Evolutionary conservation across 2,329 filamentous ascomycete species (phyloP), one percentile per base, ranked within the genome.

Genomic region (Parascedosporium putredinis): DNA sequence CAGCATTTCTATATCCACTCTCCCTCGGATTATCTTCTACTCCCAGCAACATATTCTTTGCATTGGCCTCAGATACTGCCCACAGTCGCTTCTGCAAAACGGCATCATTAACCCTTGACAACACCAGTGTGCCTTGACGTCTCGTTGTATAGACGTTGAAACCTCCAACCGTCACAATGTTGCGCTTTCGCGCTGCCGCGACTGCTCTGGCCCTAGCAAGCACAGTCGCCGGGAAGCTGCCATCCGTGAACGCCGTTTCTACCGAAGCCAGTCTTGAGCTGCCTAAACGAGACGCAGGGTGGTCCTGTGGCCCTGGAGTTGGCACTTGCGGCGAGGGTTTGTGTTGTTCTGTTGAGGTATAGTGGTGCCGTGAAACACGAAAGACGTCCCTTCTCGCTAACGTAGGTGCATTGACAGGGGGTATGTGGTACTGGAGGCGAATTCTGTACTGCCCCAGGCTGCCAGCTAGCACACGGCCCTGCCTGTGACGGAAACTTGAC

Each of bases 381-480:
- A n/a, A n/a, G n/a, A n/a, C n/a, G n/a, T n/a, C n/a, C 18, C 7
- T 31, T 42, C 38, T 9, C 27, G 18, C 22, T 48, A 16, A 48
- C 33, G 2, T 27, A 25, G 16, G 9, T 36, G 33, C 9, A 9
- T n/a, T 6, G 22, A 20, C 24, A 49, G 47, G 47, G 47, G 20
- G 4, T 49, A 9, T 49, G 34, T 36, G 47, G 47, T 31, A 49
- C 36, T 25, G 47, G 47, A 1, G 47, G 47, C 27, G 34, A 20
- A 20, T 79, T 81, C 62, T 84, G 81, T 63, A 70, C 71, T 25
- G 73, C 78, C 18, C 81, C 81, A 2, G 73, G 79, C 49, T 84
- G 81, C 58, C 71, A 78, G 59, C 76, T 81, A 57, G 64, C 73
- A 55, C 81, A 77, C 55, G 78, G 78, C n/a, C 69, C 78, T 18